These are phyloP conservation scores for Immersiporthe knoxdaviesiana DNA, from an alignment of 2,329 filamentous ascomycete genomes.

Conservation along the genomic window DNA sequence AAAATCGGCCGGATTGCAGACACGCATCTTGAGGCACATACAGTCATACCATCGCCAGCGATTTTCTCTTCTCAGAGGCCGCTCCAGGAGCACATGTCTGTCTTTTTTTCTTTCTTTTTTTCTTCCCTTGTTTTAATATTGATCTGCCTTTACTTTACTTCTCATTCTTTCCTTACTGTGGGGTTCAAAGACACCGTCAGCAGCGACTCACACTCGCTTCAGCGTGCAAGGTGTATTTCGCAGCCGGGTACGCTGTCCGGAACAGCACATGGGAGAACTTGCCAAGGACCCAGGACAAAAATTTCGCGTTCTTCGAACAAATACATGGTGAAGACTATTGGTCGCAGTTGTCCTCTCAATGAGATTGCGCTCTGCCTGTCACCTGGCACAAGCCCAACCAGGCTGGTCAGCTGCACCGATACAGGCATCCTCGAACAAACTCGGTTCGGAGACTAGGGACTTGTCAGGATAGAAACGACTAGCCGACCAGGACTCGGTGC, in stretches of 20 bases:
- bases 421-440: not conserved
- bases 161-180: not conserved
- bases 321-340: not conserved
- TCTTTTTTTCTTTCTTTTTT: slow-evolving; percentile 23
- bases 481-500: slow-evolving; percentile 17
- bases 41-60: slow-evolving; percentile 2
- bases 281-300: not conserved
- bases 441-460: slow-evolving; percentile 12
- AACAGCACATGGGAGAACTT: slow-evolving; percentile 17
- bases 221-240: slow-evolving; percentile 3
- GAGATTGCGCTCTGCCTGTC: not conserved
- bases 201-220: not conserved
- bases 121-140: not conserved
- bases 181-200: not conserved
- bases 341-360: slow-evolving; percentile 1
- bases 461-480: slow-evolving; percentile 20
- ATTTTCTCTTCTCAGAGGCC: slow-evolving; percentile 8
- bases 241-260: slow-evolving; percentile 24
- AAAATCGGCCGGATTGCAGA: not conserved
- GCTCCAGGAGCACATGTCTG: slow-evolving; percentile 20
- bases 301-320: not conserved
- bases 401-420: not conserved
- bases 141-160: no score
- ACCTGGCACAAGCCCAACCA: not conserved
- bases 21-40: not conserved